Evolutionary conservation across 805 yeast species (phyloP).

Genomic region (Metschnikowia vanudenii): DNA sequence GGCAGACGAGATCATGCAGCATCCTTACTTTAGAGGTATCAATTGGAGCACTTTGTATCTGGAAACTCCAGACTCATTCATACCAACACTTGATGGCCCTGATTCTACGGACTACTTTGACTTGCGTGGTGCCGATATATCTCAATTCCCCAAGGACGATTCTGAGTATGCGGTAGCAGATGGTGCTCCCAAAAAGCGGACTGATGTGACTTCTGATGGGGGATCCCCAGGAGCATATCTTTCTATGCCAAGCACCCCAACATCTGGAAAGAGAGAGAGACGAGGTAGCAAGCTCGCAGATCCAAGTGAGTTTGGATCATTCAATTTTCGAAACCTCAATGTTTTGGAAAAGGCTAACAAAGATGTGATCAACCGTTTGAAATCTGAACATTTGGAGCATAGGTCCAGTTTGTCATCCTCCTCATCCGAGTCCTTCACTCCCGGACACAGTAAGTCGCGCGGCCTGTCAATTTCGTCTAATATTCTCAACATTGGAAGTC

Average conservation of each 20-base stretch:
- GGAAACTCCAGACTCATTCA: constrained; percentile 70
- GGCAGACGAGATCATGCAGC: constrained; percentile 72
- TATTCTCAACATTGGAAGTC: constrained; percentile 29
- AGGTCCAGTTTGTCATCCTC: constrained; percentile 49
- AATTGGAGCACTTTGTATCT: constrained; percentile 73
- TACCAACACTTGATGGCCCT: constrained; percentile 76
- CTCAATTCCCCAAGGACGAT: constrained; percentile 55
- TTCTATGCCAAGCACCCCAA: constrained; percentile 22
- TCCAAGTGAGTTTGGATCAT: constrained; percentile 83
- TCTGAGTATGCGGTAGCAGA: constrained; percentile 17
- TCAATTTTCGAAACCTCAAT: constrained; percentile 82
- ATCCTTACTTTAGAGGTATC: constrained; percentile 70
- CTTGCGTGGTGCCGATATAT: constrained; percentile 76
- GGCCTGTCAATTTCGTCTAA: constrained; percentile 32
- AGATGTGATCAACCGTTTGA: constrained; percentile 83
- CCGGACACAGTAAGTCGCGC: constrained; percentile 29
- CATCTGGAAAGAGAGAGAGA: constrained; percentile 53
- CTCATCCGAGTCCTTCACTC: constrained; percentile 44
- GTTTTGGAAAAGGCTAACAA: constrained; percentile 92
- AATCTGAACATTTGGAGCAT: constrained; percentile 75
- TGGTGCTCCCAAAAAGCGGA: constrained; percentile 51
- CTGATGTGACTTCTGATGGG: constrained; percentile 30
- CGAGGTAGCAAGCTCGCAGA: constrained; percentile 73
- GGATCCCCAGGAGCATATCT: constrained; percentile 14
- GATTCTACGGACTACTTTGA: constrained; percentile 92